These are phyloP conservation scores for Phalaenopsis aphrodite DNA, from an alignment of 106 monocot genomes.

Conservation along the genomic window DNA sequence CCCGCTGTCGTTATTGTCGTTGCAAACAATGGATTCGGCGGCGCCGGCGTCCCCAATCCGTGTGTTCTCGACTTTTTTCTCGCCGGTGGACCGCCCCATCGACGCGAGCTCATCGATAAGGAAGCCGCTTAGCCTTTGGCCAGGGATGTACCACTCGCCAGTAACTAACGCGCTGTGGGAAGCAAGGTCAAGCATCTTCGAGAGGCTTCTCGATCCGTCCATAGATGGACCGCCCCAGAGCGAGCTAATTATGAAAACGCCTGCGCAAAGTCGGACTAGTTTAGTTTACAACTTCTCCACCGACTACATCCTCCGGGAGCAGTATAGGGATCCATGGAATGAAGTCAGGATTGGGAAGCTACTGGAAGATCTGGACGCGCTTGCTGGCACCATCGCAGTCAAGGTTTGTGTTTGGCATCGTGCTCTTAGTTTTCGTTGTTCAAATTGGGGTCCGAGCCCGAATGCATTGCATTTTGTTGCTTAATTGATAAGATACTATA, in stretches of 20 bases:
- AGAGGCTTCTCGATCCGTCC: conserved; percentile 54
- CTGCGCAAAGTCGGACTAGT: conserved; percentile 69
- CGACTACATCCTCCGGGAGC: conserved; percentile 81
- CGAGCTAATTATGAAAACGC: conserved; percentile 66
- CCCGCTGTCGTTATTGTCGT: background rate
- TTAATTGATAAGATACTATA: too few relatives aligned
- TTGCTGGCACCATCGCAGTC: conserved; percentile 87
- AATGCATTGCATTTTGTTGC: too few relatives aligned
- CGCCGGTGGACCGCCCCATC: conserved; percentile 38
- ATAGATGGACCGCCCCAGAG: conserved; percentile 54
- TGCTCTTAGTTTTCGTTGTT: background rate
- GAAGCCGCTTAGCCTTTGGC: conserved; percentile 92
- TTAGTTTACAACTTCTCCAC: conserved; percentile 65
- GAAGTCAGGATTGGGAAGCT: conserved; percentile 90
- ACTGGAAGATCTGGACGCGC: conserved; percentile 95
- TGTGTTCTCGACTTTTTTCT: conserved; percentile 44
- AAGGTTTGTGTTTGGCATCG: conserved; percentile 38
- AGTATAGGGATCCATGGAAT: conserved; percentile 93
- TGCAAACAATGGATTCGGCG: conserved; percentile 8
- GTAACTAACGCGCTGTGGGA: conserved; percentile 98
- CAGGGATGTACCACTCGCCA: conserved; percentile 95
- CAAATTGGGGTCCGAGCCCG: too few relatives aligned
- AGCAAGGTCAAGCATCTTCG: conserved; percentile 87
- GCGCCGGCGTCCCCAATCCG: conserved; percentile 28
- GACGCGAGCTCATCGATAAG: conserved; percentile 44